These are phyloP conservation scores for Lipomyces sp. DNA, from an alignment of 805 yeast species.

Conservation along the genomic window DNA sequence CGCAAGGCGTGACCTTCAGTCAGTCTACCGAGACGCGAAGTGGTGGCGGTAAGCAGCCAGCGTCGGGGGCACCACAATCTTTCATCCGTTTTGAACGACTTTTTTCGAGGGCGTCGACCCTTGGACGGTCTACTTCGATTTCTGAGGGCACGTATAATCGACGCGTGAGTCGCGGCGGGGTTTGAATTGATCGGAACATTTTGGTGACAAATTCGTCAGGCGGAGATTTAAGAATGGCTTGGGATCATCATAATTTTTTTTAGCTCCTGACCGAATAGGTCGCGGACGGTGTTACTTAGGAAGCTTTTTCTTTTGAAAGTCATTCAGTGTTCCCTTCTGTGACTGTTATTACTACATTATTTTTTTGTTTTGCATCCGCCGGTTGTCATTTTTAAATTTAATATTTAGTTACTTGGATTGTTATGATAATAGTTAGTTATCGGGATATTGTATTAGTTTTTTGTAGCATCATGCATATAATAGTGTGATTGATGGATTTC, in stretches of 20 bases:
- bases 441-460: background rate
- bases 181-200: background rate
- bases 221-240: background rate
- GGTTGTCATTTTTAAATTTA: background rate
- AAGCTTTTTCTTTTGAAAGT: background rate
- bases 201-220: background rate
- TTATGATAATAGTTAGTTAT: background rate
- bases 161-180: slow-evolving; percentile 24
- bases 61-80: slow-evolving; percentile 25
- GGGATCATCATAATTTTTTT: background rate
- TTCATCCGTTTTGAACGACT: slow-evolving; percentile 35
- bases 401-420: background rate
- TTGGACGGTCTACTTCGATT: slow-evolving; percentile 36
- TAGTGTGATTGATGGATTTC: background rate
- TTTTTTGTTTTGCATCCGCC: background rate
- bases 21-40: slow-evolving; percentile 8
- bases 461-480: background rate
- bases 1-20: slow-evolving; percentile 21
- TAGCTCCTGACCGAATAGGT: slow-evolving; percentile 3
- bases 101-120: slow-evolving; percentile 34
- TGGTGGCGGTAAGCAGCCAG: background rate
- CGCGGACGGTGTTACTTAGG: slow-evolving; percentile 6
- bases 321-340: background rate
- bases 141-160: slow-evolving; percentile 37
- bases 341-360: background rate